phyloP scores from a whole-genome alignment of 2,329 filamentous ascomycete genomes.

The Penicillium expansum region DNA sequence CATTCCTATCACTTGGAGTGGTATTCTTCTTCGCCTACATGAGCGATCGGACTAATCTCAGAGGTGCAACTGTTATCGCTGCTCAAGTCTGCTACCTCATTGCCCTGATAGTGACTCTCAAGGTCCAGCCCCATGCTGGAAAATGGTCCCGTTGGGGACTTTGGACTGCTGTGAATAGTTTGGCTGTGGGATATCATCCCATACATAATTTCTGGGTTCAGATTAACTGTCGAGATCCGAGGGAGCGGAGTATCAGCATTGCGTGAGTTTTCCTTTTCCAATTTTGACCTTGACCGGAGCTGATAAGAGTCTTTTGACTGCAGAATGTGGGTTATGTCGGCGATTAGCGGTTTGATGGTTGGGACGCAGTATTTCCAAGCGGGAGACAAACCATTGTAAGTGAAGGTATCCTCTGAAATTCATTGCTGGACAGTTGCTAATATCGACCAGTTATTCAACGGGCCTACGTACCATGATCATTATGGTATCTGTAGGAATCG shows the following conservation, averaged over 20 bases:
- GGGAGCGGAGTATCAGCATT: not conserved
- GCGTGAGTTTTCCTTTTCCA: not conserved
- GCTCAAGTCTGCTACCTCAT: not conserved
- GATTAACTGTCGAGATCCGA: not conserved
- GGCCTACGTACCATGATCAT: not conserved
- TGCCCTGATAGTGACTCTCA: not conserved
- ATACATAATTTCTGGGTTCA: not conserved
- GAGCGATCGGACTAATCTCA: not conserved
- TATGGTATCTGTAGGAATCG: not conserved
- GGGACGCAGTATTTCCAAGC: not conserved
- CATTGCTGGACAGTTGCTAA: not conserved
- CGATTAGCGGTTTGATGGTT: not conserved
- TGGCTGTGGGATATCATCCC: not conserved
- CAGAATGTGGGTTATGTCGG: not conserved
- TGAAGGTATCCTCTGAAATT: not conserved
- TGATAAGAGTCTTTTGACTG: not conserved
- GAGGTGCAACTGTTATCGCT: not conserved
- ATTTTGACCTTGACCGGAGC: not conserved
- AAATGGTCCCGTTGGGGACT: constrained; percentile 1
- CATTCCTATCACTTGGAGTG: not conserved
- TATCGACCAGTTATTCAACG: not conserved
- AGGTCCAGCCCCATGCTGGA: not conserved
- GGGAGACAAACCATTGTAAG: not conserved
- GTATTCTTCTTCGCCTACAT: not conserved
- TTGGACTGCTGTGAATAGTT: not conserved